Conservation (phyloP, 1,139 yeast genomes). For the Kodamaea sp. region DNA sequence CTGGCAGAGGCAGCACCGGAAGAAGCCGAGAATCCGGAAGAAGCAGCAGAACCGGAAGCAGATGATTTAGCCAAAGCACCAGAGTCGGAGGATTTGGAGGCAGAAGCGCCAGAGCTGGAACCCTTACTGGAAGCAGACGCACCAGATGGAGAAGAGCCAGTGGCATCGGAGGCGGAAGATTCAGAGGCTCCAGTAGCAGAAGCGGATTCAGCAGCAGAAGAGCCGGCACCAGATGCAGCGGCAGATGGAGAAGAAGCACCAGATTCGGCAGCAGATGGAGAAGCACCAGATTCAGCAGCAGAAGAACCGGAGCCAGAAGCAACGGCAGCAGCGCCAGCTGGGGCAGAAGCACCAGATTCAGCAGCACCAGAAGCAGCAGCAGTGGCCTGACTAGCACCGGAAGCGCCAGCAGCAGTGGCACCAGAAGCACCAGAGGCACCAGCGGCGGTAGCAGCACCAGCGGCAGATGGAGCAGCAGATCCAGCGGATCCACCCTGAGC, state of each 20-base stretch:
- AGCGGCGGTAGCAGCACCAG: conserved; percentile 29
- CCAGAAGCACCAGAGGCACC: conserved; percentile 11
- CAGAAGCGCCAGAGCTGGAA: conserved; percentile 2
- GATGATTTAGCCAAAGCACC: conserved; percentile 8
- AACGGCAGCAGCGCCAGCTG: conserved; percentile 47
- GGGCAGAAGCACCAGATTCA: conserved; percentile 45
- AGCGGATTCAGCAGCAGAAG: conserved; percentile 44
- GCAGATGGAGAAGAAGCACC: conserved; percentile 11
- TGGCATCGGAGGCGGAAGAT: conserved; percentile 6
- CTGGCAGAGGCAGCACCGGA: conserved; percentile 1
- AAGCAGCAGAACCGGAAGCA: conserved; percentile 13
- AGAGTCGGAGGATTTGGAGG: no score
- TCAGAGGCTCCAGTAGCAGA: conserved; percentile 4
- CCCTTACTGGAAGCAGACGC: conserved; percentile 10
- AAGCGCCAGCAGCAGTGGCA: conserved; percentile 9
- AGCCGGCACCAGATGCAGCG: conserved; percentile 9
- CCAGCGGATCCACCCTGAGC: conserved; percentile 18
- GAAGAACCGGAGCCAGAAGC: conserved; percentile 25
- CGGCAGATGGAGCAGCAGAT: conserved; percentile 1
- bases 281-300: conserved; percentile 50
- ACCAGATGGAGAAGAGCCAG: conserved; percentile 1
- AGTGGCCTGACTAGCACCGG: conserved; percentile 43
- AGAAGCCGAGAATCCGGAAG: background rate
- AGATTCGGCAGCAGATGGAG: conserved; percentile 18
- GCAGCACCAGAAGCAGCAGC: conserved; percentile 45